Base-by-base conservation (phyloP, 495 filamentous ascomycete species). In the Pyrenula aspistea region DNA sequence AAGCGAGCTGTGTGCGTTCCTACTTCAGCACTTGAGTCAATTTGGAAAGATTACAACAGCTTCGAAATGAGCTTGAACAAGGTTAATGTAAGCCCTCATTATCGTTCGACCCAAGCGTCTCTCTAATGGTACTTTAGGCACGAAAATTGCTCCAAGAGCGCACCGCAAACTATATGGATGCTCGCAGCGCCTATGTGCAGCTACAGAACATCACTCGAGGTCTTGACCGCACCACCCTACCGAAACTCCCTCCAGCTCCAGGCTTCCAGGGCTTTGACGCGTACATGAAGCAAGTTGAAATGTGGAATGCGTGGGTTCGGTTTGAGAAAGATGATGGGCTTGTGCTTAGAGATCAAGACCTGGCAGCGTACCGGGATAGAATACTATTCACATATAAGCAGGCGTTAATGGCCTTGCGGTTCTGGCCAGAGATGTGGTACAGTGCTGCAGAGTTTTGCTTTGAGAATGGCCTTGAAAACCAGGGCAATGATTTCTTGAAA, bases 21-120 rank as follows among this genome's bases (percentile, higher is more conserved):
- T 2, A 92, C 85, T 12, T 77, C 85, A 51, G 87, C 81, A 25
- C 78, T 93, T 52, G 88, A 91, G 61, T 76, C 74, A 12, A 68
- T 98, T 10, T 98, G 93, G 93, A 95, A 93, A 71, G 92, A 98
- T 65, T 98, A 97, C 64, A 91, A 96, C 69, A 79, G 84, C 62
- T 98, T 97, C 64, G 93, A 98, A 70, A 88, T 90, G 82, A 80
- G 83, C 10, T 69, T 95, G 25, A 96, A 96, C 70, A 97, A 95
- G 69, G 75, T 88, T 55, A 88, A 88, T 48, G 87, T 89, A 75
- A 71, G 71, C 69, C 19, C 47, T 51, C 12, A 49, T 49, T 20
- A 49, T 4, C 49, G 54, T 51, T 22, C 36, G 25, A 12, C 61
- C 47, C 4, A 36, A 25, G 21, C 57, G 11, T 50, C 24, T 56